phyloP scores from a whole-genome alignment of 257 asterid species.

The Gentiana macrophylla region DNA sequence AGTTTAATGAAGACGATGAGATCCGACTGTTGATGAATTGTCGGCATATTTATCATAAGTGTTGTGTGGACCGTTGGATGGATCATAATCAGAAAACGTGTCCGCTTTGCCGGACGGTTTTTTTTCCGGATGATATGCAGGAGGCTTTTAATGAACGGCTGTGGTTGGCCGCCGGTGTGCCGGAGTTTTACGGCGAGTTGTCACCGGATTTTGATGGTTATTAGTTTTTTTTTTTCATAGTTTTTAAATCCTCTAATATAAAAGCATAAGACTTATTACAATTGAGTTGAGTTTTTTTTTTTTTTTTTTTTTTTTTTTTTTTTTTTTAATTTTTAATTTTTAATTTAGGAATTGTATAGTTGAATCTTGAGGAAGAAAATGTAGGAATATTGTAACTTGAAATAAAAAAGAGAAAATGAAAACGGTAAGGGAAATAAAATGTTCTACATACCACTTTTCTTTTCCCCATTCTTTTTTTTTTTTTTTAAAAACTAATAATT shows the following conservation, averaged over 20 bases:
- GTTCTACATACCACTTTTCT: no score
- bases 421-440: no score
- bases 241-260: no score
- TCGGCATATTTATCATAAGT: conserved; percentile 69
- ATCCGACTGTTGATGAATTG: conserved; percentile 82
- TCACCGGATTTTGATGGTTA: conserved; percentile 50
- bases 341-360: conserved; percentile 4
- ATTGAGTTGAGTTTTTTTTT: no score
- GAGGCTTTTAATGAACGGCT: conserved; percentile 71
- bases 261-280: no score
- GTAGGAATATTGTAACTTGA: neutral
- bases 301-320: no score
- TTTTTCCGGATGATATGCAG: conserved; percentile 84
- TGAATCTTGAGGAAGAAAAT: no score
- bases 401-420: neutral
- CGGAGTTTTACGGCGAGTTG: conserved; percentile 71
- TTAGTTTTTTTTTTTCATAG: conserved; percentile 16
- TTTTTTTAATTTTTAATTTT: no score
- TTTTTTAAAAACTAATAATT: neutral
- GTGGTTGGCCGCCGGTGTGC: conserved; percentile 79
- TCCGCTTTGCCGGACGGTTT: conserved; percentile 76
- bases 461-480: no score
- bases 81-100: conserved; percentile 97
- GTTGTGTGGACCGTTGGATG: conserved; percentile 98
- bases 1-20: conserved; percentile 72